A percentile compares a stretch with the other conserved stretches of the same genome.
These are phyloP conservation scores for Drechmeria coniospora DNA, from an alignment of 2,329 filamentous ascomycete genomes.

Conservation along the genomic window DNA sequence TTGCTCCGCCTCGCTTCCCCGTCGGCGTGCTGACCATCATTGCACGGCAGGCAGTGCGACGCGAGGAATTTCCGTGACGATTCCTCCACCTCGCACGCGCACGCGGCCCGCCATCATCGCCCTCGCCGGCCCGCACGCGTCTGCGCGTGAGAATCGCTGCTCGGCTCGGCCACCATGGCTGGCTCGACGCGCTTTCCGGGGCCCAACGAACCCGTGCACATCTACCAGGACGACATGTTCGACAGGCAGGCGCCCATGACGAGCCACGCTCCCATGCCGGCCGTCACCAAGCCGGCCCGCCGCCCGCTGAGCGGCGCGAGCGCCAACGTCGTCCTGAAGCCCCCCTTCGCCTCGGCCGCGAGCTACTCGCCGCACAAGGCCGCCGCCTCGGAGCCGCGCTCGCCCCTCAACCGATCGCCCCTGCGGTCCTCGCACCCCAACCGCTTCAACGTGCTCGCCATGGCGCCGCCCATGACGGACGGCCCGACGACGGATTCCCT, in stretches of 20 bases:
- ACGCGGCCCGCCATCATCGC: too few relatives aligned
- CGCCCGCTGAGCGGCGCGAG: slow-evolving; percentile 34
- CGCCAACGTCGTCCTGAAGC: slow-evolving; percentile 52
- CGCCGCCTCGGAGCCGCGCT: slow-evolving; percentile 43
- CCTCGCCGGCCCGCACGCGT: too few relatives aligned
- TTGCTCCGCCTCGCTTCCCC: too few relatives aligned
- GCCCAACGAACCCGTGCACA: slow-evolving; percentile 31
- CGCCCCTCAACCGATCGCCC: slow-evolving; percentile 43
- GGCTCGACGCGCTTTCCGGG: slow-evolving; percentile 31
- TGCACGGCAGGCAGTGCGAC: too few relatives aligned
- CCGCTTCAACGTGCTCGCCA: slow-evolving; percentile 50
- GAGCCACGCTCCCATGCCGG: slow-evolving; percentile 41
- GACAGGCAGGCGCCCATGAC: slow-evolving; percentile 31
- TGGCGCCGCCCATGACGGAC: slow-evolving; percentile 46
- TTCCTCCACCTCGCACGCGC: not conserved
- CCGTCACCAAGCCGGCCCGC: slow-evolving; percentile 29
- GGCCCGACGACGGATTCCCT: slow-evolving; percentile 49
- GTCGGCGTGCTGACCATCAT: too few relatives aligned
- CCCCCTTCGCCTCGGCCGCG: slow-evolving; percentile 34
- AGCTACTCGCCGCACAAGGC: slow-evolving; percentile 57
- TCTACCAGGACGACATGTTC: slow-evolving; percentile 37
- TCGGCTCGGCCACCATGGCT: slow-evolving; percentile 33
- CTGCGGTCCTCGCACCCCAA: slow-evolving; percentile 32
- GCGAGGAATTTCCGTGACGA: too few relatives aligned
- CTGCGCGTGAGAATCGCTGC: slow-evolving; percentile 1